phyloP scores from a whole-genome alignment of 164 flowering plant genomes.

The Vitis riparia region DNA sequence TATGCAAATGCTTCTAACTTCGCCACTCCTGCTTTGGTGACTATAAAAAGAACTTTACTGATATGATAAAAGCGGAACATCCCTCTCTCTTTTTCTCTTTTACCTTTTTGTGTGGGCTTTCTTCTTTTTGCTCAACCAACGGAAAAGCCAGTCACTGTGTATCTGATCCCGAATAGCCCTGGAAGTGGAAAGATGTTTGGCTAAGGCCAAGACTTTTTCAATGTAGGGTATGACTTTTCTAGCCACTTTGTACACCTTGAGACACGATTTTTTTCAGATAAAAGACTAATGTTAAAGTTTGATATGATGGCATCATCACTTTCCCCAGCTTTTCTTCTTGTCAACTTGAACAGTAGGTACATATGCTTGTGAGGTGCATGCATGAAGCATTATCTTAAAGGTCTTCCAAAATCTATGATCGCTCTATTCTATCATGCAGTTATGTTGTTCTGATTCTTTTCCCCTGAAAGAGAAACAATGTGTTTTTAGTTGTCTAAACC shows the following conservation, averaged over 20 bases:
- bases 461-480: neutral
- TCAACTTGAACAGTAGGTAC: no score
- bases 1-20: neutral
- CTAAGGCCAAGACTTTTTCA: neutral
- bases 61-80: constrained; percentile 10
- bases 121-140: neutral
- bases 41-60: neutral
- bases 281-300: no score
- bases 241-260: neutral
- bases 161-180: neutral
- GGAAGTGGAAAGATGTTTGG: constrained; percentile 1
- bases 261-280: neutral
- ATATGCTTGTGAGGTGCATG: no score
- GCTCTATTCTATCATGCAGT: no score
- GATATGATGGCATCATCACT: no score
- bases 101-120: neutral
- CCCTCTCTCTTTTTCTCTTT: neutral
- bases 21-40: neutral
- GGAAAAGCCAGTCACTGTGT: neutral
- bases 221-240: neutral
- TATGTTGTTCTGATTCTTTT: no score
- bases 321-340: no score
- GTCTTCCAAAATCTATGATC: no score
- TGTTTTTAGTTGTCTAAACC: neutral
- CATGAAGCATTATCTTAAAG: no score